Base-by-base conservation (phyloP, 1,284 basidiomycete genomes). In the Pascua sp. region DNA sequence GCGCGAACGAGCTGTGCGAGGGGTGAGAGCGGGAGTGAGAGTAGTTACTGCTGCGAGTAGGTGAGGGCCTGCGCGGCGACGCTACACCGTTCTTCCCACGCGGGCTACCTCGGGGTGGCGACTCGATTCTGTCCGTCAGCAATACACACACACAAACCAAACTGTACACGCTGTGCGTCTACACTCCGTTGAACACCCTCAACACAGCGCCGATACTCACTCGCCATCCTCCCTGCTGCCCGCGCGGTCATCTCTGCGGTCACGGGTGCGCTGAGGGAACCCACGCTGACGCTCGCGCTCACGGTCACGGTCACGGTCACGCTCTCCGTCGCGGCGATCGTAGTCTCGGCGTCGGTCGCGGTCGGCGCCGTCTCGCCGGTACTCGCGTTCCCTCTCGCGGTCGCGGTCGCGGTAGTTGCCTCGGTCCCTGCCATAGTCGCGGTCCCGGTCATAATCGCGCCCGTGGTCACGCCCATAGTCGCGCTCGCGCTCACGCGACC, bases 361-460 rank as follows among this genome's bases (percentile, higher is more conserved):
- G 16, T 42, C 55, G 42, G 17, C 48, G 1, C 55, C 39, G 17
- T 37, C 45, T 11, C 44, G 37, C 4, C 42, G 46, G 17, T 47
- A 39, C 17, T 58, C 13, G 18, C 51, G 44, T 24, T 53, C 58
- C 32, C 55, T 49, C 10, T 60, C 51, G 18, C 55, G 46, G 12
- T 47, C 47, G 32, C 49, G 41, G 16, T 60, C 42, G 42, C 57
- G 47, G n/a, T 60, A 54, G 38, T 62, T 44, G 42, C 53, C 40
- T 15, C 57, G 47, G 44, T 60, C 44, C 24, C 58, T 39, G 18
- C 62, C 50, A 32, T 56, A 24, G 13, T 65, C 55, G 24, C 61
- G 52, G 11, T 65, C 63, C 13, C 63, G 53, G 18, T 67, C 63
- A 5, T 59, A 53, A 24, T 64, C 45, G 36, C 51, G 48, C 9